Conservation (phyloP, 2,329 filamentous ascomycete species). For the Pseudophaeomoniella oleicola region DNA sequence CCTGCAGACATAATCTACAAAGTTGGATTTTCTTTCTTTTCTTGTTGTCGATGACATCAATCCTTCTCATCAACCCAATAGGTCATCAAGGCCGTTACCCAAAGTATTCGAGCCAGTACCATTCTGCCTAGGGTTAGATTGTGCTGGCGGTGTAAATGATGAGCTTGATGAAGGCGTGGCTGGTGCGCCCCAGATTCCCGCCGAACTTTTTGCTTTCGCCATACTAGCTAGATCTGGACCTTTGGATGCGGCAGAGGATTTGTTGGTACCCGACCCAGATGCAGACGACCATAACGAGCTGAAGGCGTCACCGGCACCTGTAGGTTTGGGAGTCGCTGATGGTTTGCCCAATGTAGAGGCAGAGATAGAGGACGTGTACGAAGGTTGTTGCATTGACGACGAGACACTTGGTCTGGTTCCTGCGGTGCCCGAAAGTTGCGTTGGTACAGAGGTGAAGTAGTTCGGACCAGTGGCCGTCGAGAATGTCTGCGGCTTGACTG, state of each 20-base stretch:
- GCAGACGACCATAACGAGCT: constrained; percentile 64
- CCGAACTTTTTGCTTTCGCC: constrained; percentile 94
- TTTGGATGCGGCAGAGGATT: constrained; percentile 37
- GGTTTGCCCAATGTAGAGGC: constrained; percentile 35
- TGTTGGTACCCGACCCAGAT: constrained; percentile 58
- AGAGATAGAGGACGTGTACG: constrained; percentile 20
- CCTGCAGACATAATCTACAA: no score
- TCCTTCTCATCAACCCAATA: constrained; percentile 30
- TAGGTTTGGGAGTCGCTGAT: constrained; percentile 22
- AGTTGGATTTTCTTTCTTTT: no score
- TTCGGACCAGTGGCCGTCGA: constrained; percentile 64
- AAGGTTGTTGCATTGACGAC: constrained; percentile 7
- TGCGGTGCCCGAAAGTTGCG: constrained; percentile 24
- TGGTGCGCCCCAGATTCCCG: constrained; percentile 80
- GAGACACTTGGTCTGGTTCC: constrained; percentile 16
- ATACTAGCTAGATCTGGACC: constrained; percentile 80
- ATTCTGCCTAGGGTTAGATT: constrained; percentile 18
- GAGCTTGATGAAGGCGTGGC: constrained; percentile 35
- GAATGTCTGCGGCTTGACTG: constrained; percentile 16
- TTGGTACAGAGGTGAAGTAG: constrained; percentile 73
- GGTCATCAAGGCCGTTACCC: constrained; percentile 25
- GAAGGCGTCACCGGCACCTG: constrained; percentile 59
- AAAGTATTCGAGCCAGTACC: constrained; percentile 18
- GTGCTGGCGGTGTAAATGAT: constrained; percentile 37
- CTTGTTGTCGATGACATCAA: no score